These are phyloP conservation scores for Calophaca sinica DNA, from an alignment of 306 rosid species.

Conservation along the genomic window DNA sequence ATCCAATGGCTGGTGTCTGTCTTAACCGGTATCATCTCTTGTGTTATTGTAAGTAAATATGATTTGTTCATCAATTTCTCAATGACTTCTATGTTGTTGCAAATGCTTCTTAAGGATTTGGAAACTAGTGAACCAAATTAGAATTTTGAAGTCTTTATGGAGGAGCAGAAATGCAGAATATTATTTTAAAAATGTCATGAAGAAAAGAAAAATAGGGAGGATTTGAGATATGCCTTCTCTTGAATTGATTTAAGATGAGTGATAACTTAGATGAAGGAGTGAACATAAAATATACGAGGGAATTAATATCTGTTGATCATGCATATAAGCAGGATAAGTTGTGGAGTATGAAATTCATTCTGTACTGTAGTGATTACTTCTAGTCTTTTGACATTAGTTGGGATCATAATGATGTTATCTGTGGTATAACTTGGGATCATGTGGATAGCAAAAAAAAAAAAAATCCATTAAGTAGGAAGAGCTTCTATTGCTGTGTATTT, in stretches of 20 bases:
- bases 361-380: not conserved
- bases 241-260: not conserved
- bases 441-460: conserved; percentile 23
- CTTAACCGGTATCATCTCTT: conserved; percentile 66
- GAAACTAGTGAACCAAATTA: not conserved
- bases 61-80: conserved; percentile 20
- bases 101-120: conserved; percentile 10
- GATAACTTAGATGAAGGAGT: not conserved
- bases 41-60: conserved; percentile 71
- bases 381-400: conserved; percentile 5
- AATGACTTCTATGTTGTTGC: conserved; percentile 7
- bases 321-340: not conserved
- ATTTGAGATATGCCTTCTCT: too few species aligned
- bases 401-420: conserved; percentile 15
- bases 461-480: not conserved
- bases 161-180: too few species aligned
- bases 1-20: conserved; percentile 68
- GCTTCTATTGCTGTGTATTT: conserved; percentile 3
- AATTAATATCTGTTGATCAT: conserved; percentile 17
- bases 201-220: too few species aligned
- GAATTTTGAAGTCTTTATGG: not conserved
- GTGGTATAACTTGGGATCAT: conserved; percentile 6
- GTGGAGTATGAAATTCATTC: conserved; percentile 11
- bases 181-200: too few species aligned
- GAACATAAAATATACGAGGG: conserved; percentile 9